Base-by-base conservation (phyloP, 257 asterid genomes). In the Galeopsis tetrahit region DNA sequence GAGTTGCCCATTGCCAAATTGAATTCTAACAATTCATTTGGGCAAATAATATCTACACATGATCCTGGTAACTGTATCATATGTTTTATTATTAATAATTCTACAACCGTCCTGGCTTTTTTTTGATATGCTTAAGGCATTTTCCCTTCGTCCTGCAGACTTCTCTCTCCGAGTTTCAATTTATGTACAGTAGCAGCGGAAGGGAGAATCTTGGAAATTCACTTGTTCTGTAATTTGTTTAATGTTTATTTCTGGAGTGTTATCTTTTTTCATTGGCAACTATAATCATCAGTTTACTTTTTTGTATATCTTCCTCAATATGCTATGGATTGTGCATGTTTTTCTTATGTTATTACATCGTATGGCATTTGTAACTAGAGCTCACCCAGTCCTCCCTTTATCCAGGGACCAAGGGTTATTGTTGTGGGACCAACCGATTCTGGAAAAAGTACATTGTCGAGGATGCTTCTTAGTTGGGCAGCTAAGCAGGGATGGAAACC, bases 381-480 rank as follows among this genome's bases (percentile, higher is more conserved):
- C 58, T 72, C 61, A 68, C 33, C 21, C 60, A 36, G 69, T 68
- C 28, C 33, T 35, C 68, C 5, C 58, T 73, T 83, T 55, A 51
- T 77, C 67, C 85, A 95, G 98, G 99, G 99, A 17, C 99, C 99
- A 69, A 88, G 98, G 74, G 96, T 95, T 63, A 90, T 95, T 55
- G 98, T 95, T 48, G 98, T 95, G 55, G 99, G 99, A 64, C 99
- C 99, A 48, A 83, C 97, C 11, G 98, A 95, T 86, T 95, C 99
- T 15, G 99, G 99, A 71, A 95, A 95, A 86, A 92, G 99, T 82
- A 91, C 99, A 43, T 79, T 95, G 78, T 82, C 97, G 51, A 81
- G 96, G 81, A 95, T 95, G 99, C 97, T 95, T 78, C 96, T 95
- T 80, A 95, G 99, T 82, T 95, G 99, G 99, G 98, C 99, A 49